These are phyloP conservation scores for Kwoniella botswanensis DNA, from an alignment of 768 basidiomycete genomes.

Conservation along the genomic window DNA sequence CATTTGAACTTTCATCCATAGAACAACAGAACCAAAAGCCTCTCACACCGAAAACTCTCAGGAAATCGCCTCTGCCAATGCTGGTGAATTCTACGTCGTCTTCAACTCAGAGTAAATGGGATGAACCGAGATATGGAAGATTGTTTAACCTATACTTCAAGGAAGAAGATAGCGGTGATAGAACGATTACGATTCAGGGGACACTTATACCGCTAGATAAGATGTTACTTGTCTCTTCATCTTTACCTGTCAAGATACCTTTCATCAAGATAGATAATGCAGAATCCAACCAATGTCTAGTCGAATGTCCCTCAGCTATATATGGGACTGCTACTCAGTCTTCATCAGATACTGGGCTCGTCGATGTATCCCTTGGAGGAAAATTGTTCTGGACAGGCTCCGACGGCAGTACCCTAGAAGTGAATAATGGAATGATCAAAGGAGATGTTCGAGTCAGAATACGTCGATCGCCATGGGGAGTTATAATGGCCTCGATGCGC, in stretches of 20 bases:
- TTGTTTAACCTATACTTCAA: conserved; percentile 25
- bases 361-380: conserved; percentile 14
- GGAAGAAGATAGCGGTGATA: conserved; percentile 4
- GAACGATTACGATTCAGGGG: conserved; percentile 17
- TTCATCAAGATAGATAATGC: conserved; percentile 13
- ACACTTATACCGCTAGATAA: conserved; percentile 26
- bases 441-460: conserved; percentile 28
- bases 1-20: conserved; percentile 38
- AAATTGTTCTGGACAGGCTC: conserved; percentile 26
- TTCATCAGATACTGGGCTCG: neutral
- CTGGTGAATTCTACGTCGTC: conserved; percentile 1
- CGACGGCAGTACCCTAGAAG: neutral
- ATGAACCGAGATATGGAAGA: conserved; percentile 8
- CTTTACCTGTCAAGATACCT: conserved; percentile 29
- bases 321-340: neutral
- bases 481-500: neutral
- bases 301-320: conserved; percentile 13
- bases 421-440: conserved; percentile 2
- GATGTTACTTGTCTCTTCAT: conserved; percentile 24
- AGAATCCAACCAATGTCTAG: conserved; percentile 1
- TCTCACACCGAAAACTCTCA: neutral
- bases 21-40: conserved; percentile 17
- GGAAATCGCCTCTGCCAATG: conserved; percentile 4
- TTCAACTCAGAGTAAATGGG: neutral
- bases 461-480: conserved; percentile 15